phyloP scores from a whole-genome alignment of 73 alveolate species.

The Symbiodinium pilosum region DNA sequence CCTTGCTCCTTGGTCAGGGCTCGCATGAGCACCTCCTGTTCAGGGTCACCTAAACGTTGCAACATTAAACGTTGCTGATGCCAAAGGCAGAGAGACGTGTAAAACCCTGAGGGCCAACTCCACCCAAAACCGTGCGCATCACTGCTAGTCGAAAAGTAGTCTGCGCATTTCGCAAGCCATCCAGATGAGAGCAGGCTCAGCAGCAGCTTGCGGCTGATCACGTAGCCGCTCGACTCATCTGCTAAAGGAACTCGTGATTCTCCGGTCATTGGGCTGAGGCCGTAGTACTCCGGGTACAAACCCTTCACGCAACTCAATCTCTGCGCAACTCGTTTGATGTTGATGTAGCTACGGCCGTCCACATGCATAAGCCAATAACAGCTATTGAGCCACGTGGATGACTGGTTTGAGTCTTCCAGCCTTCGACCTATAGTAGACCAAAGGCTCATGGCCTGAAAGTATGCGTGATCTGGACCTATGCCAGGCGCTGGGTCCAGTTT shows the following conservation, averaged over 20 bases:
- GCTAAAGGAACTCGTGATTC: conserved; percentile 37
- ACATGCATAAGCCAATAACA: conserved; percentile 80
- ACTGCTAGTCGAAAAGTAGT: not conserved
- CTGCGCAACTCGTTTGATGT: conserved; percentile 36
- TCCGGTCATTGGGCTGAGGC: conserved; percentile 56
- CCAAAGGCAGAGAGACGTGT: conserved; percentile 41
- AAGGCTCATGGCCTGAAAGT: conserved; percentile 39
- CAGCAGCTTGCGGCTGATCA: conserved; percentile 54
- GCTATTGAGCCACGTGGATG: not conserved
- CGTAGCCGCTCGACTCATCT: conserved; percentile 60
- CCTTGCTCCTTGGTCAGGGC: conserved; percentile 13
- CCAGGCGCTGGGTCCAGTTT: not conserved
- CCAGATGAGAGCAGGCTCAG: conserved; percentile 16
- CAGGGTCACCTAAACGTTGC: conserved; percentile 69
- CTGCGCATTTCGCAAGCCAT: conserved; percentile 47
- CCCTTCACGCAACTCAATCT: conserved; percentile 36
- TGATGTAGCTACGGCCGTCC: conserved; percentile 53
- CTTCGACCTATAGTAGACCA: conserved; percentile 23
- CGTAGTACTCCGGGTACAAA: conserved; percentile 86
- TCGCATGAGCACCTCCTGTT: conserved; percentile 68
- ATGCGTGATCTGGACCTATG: not conserved
- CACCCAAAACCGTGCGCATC: conserved; percentile 77
- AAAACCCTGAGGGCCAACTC: conserved; percentile 87
- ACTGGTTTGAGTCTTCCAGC: not conserved
- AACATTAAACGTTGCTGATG: conserved; percentile 47